Evolutionary conservation across 140 eudicot species (phyloP).

Genomic region (Flaveria floridana): DNA sequence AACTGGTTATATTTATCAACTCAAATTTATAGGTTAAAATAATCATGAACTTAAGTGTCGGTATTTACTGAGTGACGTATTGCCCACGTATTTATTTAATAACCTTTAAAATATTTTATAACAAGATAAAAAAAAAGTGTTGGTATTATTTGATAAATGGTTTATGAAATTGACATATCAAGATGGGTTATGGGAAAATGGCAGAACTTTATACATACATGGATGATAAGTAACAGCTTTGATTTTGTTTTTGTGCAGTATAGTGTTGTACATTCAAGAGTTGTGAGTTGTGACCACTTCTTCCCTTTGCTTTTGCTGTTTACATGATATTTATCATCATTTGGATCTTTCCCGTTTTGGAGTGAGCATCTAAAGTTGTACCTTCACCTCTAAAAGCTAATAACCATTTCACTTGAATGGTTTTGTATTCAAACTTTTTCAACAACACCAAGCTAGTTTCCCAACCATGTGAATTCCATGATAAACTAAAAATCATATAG

Average conservation of each 20-base stretch:
- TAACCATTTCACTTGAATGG: slow-evolving; percentile 28
- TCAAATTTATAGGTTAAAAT: no score
- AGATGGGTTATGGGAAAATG: slow-evolving; percentile 22
- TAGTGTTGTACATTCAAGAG: slow-evolving; percentile 27
- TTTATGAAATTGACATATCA: slow-evolving; percentile 34
- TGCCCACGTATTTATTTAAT: slow-evolving; percentile 2
- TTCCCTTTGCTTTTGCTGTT: background rate
- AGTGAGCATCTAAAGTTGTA: slow-evolving; percentile 34
- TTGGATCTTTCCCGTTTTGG: slow-evolving; percentile 32
- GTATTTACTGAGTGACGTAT: background rate
- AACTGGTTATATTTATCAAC: no score
- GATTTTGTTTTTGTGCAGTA: slow-evolving; percentile 28
- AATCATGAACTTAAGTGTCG: no score
- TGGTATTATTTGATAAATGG: slow-evolving; percentile 29
- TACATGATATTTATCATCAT: slow-evolving; percentile 18
- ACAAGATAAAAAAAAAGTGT: slow-evolving; percentile 14
- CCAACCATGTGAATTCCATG: no score
- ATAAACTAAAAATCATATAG: background rate
- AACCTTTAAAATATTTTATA: background rate
- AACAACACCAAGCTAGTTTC: slow-evolving; percentile 20
- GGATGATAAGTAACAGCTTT: slow-evolving; percentile 16
- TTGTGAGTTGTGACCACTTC: slow-evolving; percentile 32
- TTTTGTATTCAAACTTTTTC: background rate
- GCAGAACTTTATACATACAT: slow-evolving; percentile 22
- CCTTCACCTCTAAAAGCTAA: slow-evolving; percentile 32